phyloP scores from a whole-genome alignment of 148 eudicot genomes.

The Bassia scoparia region DNA sequence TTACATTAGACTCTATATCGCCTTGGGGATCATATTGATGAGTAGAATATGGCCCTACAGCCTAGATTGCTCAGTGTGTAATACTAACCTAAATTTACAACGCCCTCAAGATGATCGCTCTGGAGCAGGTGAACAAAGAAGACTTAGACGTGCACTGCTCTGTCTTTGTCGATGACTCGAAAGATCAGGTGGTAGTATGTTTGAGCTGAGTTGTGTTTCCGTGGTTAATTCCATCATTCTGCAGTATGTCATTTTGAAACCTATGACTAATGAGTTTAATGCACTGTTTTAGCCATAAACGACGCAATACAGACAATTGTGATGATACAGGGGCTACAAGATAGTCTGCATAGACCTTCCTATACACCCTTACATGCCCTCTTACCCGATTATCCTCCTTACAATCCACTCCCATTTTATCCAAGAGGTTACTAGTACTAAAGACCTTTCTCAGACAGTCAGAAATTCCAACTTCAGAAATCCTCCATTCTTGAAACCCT shows the following conservation, averaged over 20 bases:
- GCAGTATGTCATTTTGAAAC: background rate
- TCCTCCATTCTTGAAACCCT: constrained; percentile 9
- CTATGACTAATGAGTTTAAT: constrained; percentile 9
- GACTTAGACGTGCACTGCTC: constrained; percentile 71
- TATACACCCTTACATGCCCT: constrained; percentile 60
- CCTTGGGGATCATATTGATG: background rate
- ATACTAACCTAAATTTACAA: constrained; percentile 4
- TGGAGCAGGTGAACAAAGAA: constrained; percentile 53
- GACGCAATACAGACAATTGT: constrained; percentile 47
- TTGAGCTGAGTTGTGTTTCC: background rate
- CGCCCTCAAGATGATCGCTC: constrained; percentile 65
- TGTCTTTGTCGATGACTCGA: constrained; percentile 63
- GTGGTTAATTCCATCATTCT: background rate
- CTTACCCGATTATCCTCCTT: constrained; percentile 71
- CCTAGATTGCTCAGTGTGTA: background rate
- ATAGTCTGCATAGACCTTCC: constrained; percentile 48
- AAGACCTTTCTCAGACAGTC: background rate
- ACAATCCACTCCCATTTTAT: constrained; percentile 47
- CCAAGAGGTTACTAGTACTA: constrained; percentile 56
- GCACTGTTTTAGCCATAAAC: constrained; percentile 34
- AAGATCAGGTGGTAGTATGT: constrained; percentile 57
- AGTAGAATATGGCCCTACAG: background rate
- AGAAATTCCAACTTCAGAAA: background rate
- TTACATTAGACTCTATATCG: background rate
- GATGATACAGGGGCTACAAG: constrained; percentile 49